Evolutionary conservation across 2,329 filamentous ascomycete species (phyloP).

Genomic region (Torrubiella hemipterigena): DNA sequence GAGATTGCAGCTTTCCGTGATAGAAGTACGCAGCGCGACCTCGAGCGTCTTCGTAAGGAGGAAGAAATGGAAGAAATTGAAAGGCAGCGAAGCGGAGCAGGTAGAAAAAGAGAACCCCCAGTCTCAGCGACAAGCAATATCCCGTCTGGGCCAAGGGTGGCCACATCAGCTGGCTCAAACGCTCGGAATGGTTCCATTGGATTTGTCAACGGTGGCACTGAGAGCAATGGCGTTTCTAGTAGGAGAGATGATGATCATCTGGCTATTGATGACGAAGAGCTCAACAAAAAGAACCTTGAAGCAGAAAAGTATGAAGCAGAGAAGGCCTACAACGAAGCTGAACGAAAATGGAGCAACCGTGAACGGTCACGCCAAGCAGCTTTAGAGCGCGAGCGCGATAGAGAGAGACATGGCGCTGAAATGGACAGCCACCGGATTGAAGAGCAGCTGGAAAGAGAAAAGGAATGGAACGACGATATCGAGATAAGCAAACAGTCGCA

Average conservation of each 20-base stretch:
- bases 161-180: conserved; percentile 63
- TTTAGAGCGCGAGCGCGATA: conserved; percentile 70
- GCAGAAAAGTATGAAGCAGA: conserved; percentile 68
- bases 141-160: conserved; percentile 19
- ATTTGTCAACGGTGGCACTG: conserved; percentile 56
- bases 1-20: conserved; percentile 95
- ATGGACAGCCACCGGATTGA: conserved; percentile 55
- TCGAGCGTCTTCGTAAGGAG: conserved; percentile 77
- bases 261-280: conserved; percentile 75
- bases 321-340: conserved; percentile 71
- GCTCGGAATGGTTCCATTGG: conserved; percentile 44
- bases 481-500: conserved; percentile 62
- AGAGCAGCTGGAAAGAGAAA: conserved; percentile 50
- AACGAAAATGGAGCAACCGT: conserved; percentile 81
- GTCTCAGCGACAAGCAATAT: conserved; percentile 51
- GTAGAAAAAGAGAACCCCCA: conserved; percentile 58
- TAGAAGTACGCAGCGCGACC: conserved; percentile 73
- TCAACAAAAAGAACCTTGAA: conserved; percentile 58
- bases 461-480: conserved; percentile 82
- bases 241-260: conserved; percentile 80
- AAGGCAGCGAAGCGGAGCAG: conserved; percentile 53
- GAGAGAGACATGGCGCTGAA: conserved; percentile 64
- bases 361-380: conserved; percentile 77
- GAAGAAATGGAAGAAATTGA: conserved; percentile 88
- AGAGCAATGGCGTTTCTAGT: conserved; percentile 45